Conservation (phyloP, 805 yeast genomes). For the Barnettozyma californica region DNA sequence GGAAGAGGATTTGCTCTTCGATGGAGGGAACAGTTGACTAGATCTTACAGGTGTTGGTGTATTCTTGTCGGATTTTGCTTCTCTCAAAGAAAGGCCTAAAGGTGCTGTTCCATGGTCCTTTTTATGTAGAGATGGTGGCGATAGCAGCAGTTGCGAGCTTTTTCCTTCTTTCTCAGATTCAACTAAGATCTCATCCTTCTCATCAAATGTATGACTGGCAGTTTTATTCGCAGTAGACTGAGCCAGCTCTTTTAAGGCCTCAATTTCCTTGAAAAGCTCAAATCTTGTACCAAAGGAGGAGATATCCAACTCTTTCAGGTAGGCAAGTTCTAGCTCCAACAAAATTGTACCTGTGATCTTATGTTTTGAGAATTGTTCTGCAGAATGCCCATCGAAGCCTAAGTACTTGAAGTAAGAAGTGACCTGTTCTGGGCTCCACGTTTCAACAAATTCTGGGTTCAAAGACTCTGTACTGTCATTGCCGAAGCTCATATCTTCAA, state of each 20-base stretch:
- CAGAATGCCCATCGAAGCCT: conserved; percentile 71
- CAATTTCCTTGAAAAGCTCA: conserved; percentile 86
- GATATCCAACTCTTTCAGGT: conserved; percentile 87
- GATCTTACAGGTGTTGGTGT: not conserved
- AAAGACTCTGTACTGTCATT: conserved; percentile 28
- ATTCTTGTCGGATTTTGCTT: not conserved
- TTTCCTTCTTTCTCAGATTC: conserved; percentile 2
- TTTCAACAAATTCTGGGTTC: conserved; percentile 43
- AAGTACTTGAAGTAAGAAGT: conserved; percentile 64
- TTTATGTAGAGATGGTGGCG: conserved; percentile 9
- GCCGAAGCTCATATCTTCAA: conserved; percentile 8
- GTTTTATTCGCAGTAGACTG: conserved; percentile 1
- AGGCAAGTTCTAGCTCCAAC: conserved; percentile 77
- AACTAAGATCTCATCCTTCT: conserved; percentile 9
- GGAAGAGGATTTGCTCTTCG: conserved; percentile 2
- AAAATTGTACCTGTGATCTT: conserved; percentile 85
- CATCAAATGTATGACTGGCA: conserved; percentile 8
- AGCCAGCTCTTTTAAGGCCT: conserved; percentile 40
- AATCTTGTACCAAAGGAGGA: conserved; percentile 92
- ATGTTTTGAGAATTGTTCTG: conserved; percentile 78
- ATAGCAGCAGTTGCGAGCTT: conserved; percentile 5
- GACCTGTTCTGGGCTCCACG: conserved; percentile 88
- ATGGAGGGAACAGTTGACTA: not conserved
- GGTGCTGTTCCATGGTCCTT: conserved; percentile 20
- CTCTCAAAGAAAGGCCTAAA: conserved; percentile 23